phyloP scores from a whole-genome alignment of 1,139 yeast genomes.

The Wickerhamomyces sp. region DNA sequence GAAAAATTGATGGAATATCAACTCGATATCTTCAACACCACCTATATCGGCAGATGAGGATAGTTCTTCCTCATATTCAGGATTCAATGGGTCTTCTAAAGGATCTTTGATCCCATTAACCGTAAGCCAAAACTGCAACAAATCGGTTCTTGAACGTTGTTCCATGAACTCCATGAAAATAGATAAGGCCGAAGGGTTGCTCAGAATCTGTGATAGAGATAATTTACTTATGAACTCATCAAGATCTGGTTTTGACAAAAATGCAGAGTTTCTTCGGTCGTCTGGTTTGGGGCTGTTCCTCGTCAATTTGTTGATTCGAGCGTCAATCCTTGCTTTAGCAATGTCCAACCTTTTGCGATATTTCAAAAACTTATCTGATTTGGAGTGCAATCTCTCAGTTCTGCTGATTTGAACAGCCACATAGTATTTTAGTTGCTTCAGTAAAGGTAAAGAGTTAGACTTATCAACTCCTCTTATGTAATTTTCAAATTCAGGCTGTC shows the following conservation, averaged over 20 bases:
- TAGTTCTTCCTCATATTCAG: conserved; percentile 24
- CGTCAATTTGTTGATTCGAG: conserved; percentile 20
- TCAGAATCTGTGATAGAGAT: conserved; percentile 36
- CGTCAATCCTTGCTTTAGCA: conserved; percentile 31
- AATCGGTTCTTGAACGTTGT: conserved; percentile 36
- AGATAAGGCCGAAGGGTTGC: conserved; percentile 42
- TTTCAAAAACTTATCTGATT: conserved; percentile 19
- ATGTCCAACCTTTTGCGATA: conserved; percentile 30
- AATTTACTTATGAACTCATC: conserved; percentile 27
- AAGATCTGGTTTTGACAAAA: conserved; percentile 13
- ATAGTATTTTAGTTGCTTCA: conserved; percentile 41
- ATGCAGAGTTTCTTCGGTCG: conserved; percentile 9
- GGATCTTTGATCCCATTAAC: conserved; percentile 73
- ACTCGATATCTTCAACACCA: conserved; percentile 39
- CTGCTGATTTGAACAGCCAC: conserved; percentile 37
- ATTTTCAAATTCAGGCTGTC: conserved; percentile 36
- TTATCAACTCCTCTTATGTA: conserved; percentile 35
- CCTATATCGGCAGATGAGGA: conserved; percentile 15
- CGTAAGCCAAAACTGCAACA: conserved; percentile 60
- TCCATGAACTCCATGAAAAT: conserved; percentile 57
- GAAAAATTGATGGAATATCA: conserved; percentile 43
- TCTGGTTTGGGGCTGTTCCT: neutral
- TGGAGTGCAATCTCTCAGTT: conserved; percentile 15
- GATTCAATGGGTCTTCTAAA: conserved; percentile 46
- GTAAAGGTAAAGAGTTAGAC: conserved; percentile 33